Percentiles rank a stretch among this genome's conserved stretches.
Conservation (phyloP, 805 yeast species). For the Candida sanyiensis region DNA sequence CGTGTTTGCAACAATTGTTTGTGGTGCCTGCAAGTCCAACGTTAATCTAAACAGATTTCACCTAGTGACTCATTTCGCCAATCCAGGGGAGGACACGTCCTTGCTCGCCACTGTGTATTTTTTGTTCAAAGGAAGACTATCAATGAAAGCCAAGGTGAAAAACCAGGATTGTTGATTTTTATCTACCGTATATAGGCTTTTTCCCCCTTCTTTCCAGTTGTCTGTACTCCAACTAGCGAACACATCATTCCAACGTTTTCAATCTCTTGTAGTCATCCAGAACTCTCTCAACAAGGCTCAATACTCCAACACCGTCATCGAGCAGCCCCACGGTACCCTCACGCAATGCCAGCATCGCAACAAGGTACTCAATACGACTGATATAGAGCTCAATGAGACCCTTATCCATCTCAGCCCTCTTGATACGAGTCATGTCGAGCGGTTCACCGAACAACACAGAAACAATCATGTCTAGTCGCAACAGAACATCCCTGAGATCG, state of each 20-base stretch:
- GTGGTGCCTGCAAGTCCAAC: no score
- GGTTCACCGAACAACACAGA: conserved; percentile 43
- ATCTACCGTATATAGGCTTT: no score
- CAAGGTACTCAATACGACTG: conserved; percentile 62
- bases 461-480: conserved; percentile 54
- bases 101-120: no score
- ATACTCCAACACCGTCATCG: conserved; percentile 14
- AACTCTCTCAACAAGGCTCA: conserved; percentile 19
- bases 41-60: no score
- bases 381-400: conserved; percentile 58
- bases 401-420: conserved; percentile 40
- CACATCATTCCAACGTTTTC: background rate
- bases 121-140: no score
- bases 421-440: conserved; percentile 17
- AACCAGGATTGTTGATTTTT: no score
- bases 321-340: conserved; percentile 29
- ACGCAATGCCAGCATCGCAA: conserved; percentile 39
- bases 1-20: no score
- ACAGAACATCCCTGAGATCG: conserved; percentile 47
- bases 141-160: no score
- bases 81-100: no score
- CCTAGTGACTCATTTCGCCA: no score
- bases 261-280: background rate
- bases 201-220: no score
- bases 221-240: no score